These are phyloP conservation scores for Cymbomonas tetramitiformis DNA, from an alignment of 139 green algal genomes.

Conservation along the genomic window DNA sequence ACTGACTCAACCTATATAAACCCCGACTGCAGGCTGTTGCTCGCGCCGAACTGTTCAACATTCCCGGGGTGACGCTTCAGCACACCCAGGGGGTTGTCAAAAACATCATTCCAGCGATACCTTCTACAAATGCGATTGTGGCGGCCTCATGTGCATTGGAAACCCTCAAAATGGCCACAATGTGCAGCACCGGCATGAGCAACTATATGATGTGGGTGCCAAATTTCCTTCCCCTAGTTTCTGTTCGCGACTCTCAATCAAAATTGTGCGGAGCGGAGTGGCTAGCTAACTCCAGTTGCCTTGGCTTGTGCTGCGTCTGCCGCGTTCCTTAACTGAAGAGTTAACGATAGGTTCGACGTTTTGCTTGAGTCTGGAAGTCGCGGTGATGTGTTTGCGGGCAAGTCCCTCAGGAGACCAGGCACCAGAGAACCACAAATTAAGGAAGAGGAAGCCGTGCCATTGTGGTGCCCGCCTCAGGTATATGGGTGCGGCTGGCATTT, in stretches of 20 bases:
- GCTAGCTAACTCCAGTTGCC: too few relatives aligned
- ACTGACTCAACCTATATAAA: too few relatives aligned
- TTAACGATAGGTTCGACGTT: too few relatives aligned
- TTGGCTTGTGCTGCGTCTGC: too few relatives aligned
- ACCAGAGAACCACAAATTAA: not conserved
- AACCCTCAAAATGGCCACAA: constrained; percentile 84
- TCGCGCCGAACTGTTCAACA: constrained; percentile 60
- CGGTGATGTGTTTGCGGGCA: too few relatives aligned
- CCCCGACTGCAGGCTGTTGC: too few relatives aligned
- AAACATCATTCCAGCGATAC: constrained; percentile 98
- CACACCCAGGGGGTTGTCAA: constrained; percentile 77
- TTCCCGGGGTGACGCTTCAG: constrained; percentile 40
- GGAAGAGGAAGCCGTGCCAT: not conserved
- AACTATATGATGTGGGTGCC: constrained; percentile 92
- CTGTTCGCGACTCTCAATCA: too few relatives aligned
- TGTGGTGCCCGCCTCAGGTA: too few relatives aligned
- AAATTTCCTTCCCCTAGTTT: not conserved
- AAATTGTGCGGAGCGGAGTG: too few relatives aligned
- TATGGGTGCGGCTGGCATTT: constrained; percentile 75
- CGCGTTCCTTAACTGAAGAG: too few relatives aligned
- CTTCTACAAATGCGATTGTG: constrained; percentile 95
- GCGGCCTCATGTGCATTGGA: constrained; percentile 78
- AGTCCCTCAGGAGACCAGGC: too few relatives aligned
- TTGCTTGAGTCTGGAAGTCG: too few relatives aligned
- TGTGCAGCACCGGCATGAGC: constrained; percentile 50